Evolutionary conservation across 495 filamentous ascomycete genomes (phyloP).

Genomic region (Penicillium nucicola): DNA sequence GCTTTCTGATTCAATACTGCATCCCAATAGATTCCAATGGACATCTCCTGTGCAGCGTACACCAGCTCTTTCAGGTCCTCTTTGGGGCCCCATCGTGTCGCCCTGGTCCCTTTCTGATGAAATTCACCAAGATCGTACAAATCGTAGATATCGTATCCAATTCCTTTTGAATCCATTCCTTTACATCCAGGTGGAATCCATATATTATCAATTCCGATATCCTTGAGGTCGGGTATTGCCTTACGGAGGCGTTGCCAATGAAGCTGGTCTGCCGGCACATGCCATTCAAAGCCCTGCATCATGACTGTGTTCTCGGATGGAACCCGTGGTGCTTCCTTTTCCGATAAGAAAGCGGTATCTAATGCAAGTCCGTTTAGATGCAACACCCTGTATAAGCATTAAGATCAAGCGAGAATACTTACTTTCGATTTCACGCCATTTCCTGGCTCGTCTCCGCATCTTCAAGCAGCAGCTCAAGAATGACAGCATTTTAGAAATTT

Average conservation of each 20-base stretch:
- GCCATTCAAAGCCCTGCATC: slow-evolving; percentile 76
- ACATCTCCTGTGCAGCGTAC: slow-evolving; percentile 45
- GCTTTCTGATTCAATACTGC: slow-evolving; percentile 76
- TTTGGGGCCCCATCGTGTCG: slow-evolving; percentile 71
- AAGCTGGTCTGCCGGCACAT: slow-evolving; percentile 59
- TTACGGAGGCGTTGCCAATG: slow-evolving; percentile 62
- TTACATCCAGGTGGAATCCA: slow-evolving; percentile 78
- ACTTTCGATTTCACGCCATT: slow-evolving; percentile 16
- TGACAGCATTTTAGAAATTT: slow-evolving; percentile 9
- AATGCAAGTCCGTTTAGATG: not conserved
- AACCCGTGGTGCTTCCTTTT: slow-evolving; percentile 26
- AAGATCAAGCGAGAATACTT: not conserved
- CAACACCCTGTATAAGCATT: no score
- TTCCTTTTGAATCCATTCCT: slow-evolving; percentile 56
- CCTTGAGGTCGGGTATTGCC: slow-evolving; percentile 53
- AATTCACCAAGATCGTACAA: slow-evolving; percentile 76
- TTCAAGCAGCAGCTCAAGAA: slow-evolving; percentile 14
- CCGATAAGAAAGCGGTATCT: slow-evolving; percentile 22
- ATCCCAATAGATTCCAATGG: slow-evolving; percentile 66
- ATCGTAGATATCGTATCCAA: slow-evolving; percentile 75
- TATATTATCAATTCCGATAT: slow-evolving; percentile 61
- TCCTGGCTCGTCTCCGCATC: slow-evolving; percentile 1
- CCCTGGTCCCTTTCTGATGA: slow-evolving; percentile 60
- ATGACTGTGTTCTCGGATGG: slow-evolving; percentile 54
- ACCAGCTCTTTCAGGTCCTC: slow-evolving; percentile 55